Conservation (phyloP, 306 rosid genomes). For the Gillenia trifoliata region DNA sequence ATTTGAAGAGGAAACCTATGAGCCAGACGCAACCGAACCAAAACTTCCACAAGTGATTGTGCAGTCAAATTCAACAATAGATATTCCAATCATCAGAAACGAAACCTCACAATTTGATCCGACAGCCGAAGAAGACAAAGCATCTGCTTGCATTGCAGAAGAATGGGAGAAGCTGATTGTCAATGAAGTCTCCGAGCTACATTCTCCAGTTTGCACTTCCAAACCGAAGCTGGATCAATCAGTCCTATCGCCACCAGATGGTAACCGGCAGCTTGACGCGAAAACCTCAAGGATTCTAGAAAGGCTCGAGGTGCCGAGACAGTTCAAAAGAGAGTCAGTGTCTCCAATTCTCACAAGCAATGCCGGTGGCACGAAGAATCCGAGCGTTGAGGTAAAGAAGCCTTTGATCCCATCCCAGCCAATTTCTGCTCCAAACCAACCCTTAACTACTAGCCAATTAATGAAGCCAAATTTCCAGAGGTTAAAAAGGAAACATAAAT, state of each 20-base stretch:
- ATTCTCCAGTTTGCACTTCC: conserved; percentile 40
- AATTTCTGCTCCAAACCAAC: conserved; percentile 34
- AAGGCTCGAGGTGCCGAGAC: conserved; percentile 78
- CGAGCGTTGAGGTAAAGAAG: conserved; percentile 29
- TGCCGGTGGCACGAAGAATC: conserved; percentile 21
- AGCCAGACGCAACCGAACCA: conserved; percentile 30
- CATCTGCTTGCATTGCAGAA: conserved; percentile 35
- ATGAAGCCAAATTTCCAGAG: conserved; percentile 68
- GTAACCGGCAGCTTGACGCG: conserved; percentile 42
- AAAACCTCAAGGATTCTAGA: conserved; percentile 75
- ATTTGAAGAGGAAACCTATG: conserved; percentile 32
- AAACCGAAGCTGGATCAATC: conserved; percentile 41
- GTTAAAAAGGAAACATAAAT: conserved; percentile 52
- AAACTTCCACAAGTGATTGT: not conserved
- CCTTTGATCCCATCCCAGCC: conserved; percentile 43
- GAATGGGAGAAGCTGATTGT: conserved; percentile 77
- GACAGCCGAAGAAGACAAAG: not conserved
- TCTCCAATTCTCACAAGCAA: conserved; percentile 34
- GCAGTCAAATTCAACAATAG: not conserved
- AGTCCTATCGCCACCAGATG: conserved; percentile 29
- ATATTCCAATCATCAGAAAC: not conserved
- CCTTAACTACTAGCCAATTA: conserved; percentile 39
- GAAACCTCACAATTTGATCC: not conserved
- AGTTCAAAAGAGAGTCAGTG: conserved; percentile 31
- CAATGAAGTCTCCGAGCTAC: conserved; percentile 41